Base-by-base conservation (phyloP, 495 filamentous ascomycete species). In the Corynascus novoguineensis region DNA sequence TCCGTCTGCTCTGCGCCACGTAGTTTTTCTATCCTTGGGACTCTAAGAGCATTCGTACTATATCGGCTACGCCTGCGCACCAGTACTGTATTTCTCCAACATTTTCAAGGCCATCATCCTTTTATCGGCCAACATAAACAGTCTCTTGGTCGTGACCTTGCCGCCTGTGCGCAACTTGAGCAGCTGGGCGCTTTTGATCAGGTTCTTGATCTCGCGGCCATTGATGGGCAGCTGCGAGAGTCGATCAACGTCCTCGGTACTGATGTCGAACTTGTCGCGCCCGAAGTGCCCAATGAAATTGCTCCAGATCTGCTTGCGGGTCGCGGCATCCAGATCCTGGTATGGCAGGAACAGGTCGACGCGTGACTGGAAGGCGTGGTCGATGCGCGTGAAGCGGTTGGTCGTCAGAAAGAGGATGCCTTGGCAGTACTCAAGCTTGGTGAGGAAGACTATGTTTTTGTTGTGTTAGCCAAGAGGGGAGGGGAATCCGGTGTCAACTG, bases 351-450 rank as follows among this genome's bases (percentile, higher is more conserved):
- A 67, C 32, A 81, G 65, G 48, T 82, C 76, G 25, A 81, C 71
- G 41, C 79, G 75, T 2, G 73, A 78, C 48, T 73, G 71, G 59
- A 82, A 77, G 0, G 78, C 78, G 56, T 75, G 68, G 59, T 82
- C 79, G 40, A 82, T 73, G 32, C 32, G 28, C 4, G 58, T 38
- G 42, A 64, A 55, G 17, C 72, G 71, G 57, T 79, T 81, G 38
- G 76, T 76, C 2, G 77, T 79, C 15, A 80, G 66, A 60, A 81
- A 75, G 12, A 80, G 62, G 41, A 78, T 75, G 27, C 77, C 76
- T 37, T 75, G 68, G 48, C 82, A 81, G 68, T 81, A 81, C 61
- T 83, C 79, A 6, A 83, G 65, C 61, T 73, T 73, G 46, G 76
- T 69, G 34, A 82, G 71, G 60, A 82, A 81, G 40, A 80, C 70